Evolutionary conservation across 2,329 filamentous ascomycete species (phyloP).

Genomic region (Fusarium transvaalense): DNA sequence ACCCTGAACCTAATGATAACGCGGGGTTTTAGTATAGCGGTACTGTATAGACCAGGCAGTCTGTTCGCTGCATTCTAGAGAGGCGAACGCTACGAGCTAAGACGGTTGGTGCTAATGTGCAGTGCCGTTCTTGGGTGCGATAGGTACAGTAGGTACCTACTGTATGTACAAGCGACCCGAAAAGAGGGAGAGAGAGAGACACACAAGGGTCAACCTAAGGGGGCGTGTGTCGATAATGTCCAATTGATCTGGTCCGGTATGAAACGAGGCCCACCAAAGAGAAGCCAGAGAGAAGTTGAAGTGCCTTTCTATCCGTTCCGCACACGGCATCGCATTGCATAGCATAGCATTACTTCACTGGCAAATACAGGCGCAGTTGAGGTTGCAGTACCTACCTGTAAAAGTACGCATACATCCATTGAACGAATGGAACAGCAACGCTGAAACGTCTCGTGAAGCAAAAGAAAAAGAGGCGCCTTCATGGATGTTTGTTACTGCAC

Average conservation of each 20-base stretch:
- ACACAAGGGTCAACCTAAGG: not conserved
- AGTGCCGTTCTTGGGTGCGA: conserved; percentile 5
- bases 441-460: not conserved
- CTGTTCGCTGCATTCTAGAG: not conserved
- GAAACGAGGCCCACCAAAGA: conserved; percentile 26
- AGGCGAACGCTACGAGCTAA: not conserved
- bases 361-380: not conserved
- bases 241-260: not conserved
- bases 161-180: not conserved
- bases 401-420: too few species aligned
- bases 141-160: not conserved
- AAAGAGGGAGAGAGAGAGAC: not conserved
- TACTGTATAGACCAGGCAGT: not conserved
- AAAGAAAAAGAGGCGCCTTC: not conserved
- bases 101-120: conserved; percentile 4
- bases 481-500: not conserved
- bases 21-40: conserved; percentile 34
- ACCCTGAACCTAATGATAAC: conserved; percentile 32
- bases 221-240: conserved; percentile 14
- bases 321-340: conserved; percentile 3
- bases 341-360: conserved; percentile 1
- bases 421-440: not conserved
- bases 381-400: not conserved
- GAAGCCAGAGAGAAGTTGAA: conserved; percentile 2
- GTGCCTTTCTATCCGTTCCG: conserved; percentile 7